phyloP scores from a whole-genome alignment of 768 basidiomycete genomes.

The Tulasnella sp. region DNA sequence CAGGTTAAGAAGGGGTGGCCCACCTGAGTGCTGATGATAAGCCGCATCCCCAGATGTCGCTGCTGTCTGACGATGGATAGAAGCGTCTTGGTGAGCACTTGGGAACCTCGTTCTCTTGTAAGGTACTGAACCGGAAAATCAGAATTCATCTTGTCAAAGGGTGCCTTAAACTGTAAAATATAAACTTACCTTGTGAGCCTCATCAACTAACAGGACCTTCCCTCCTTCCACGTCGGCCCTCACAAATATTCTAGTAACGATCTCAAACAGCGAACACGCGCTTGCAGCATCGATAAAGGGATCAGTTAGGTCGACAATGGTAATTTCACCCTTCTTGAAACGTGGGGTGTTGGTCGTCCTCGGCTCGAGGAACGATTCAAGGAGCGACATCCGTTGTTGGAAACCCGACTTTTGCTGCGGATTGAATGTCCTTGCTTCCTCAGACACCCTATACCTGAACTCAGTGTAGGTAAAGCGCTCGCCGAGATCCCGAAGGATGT shows the following conservation, averaged over 20 bases:
- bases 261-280: slow-evolving; percentile 60
- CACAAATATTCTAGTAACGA: slow-evolving; percentile 51
- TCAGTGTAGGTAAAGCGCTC: slow-evolving; percentile 10
- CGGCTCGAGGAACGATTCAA: slow-evolving; percentile 14
- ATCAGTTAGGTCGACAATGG: slow-evolving; percentile 59
- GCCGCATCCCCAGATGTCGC: slow-evolving; percentile 9
- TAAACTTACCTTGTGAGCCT: slow-evolving; percentile 31
- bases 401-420: neutral
- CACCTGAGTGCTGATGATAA: slow-evolving; percentile 16
- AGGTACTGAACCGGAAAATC: slow-evolving; percentile 10
- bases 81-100: slow-evolving; percentile 20
- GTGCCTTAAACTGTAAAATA: neutral
- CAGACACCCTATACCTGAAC: neutral
- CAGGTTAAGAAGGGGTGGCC: neutral
- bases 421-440: slow-evolving; percentile 10
- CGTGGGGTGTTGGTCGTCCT: slow-evolving; percentile 33
- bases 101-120: slow-evolving; percentile 22
- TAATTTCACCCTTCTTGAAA: slow-evolving; percentile 46
- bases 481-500: slow-evolving; percentile 12
- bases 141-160: too few relatives aligned
- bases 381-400: slow-evolving; percentile 9
- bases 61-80: slow-evolving; percentile 14
- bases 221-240: slow-evolving; percentile 2
- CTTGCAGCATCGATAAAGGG: slow-evolving; percentile 50
- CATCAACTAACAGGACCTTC: slow-evolving; percentile 9